A percentile compares a stretch with the other conserved stretches of the same genome.
Conservation (phyloP, 306 rosid genomes). For the Vigna angularis region DNA sequence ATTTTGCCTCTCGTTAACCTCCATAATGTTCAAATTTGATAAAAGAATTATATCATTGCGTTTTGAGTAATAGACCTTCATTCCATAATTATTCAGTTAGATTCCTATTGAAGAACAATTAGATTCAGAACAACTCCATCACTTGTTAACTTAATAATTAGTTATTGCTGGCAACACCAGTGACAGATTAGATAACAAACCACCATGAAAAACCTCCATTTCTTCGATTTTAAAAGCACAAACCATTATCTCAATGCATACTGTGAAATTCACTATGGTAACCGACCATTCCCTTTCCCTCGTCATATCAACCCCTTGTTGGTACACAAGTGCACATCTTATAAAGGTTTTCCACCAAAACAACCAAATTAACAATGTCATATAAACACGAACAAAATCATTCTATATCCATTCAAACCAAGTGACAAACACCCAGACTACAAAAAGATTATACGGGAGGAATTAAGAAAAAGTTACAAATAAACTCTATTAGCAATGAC, state of each 20-base stretch:
- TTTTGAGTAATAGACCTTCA: background rate
- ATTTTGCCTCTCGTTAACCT: constrained; percentile 33
- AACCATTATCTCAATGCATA: constrained; percentile 10
- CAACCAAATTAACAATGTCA: constrained; percentile 9
- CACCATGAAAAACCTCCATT: constrained; percentile 26
- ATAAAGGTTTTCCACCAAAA: constrained; percentile 22
- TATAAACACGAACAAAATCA: background rate
- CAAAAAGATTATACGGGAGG: background rate
- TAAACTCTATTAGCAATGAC: background rate
- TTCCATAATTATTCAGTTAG: constrained; percentile 28
- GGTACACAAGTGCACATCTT: constrained; percentile 18
- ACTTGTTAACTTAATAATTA: constrained; percentile 8
- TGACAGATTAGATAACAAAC: constrained; percentile 17
- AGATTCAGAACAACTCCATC: constrained; percentile 23
- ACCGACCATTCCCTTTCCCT: constrained; percentile 3
- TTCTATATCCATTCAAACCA: constrained; percentile 6
- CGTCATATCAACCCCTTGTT: background rate
- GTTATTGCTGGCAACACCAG: constrained; percentile 20
- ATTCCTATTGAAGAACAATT: constrained; percentile 21
- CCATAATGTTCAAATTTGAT: constrained; percentile 8
- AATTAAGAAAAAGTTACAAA: constrained; percentile 4
- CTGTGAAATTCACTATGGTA: background rate
- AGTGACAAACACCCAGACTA: constrained; percentile 12
- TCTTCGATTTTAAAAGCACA: constrained; percentile 28
- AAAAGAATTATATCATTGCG: constrained; percentile 12